These are phyloP conservation scores for Actinomortierella ambigua DNA, from an alignment of 371 early-diverging fungal genomes.

Conservation along the genomic window DNA sequence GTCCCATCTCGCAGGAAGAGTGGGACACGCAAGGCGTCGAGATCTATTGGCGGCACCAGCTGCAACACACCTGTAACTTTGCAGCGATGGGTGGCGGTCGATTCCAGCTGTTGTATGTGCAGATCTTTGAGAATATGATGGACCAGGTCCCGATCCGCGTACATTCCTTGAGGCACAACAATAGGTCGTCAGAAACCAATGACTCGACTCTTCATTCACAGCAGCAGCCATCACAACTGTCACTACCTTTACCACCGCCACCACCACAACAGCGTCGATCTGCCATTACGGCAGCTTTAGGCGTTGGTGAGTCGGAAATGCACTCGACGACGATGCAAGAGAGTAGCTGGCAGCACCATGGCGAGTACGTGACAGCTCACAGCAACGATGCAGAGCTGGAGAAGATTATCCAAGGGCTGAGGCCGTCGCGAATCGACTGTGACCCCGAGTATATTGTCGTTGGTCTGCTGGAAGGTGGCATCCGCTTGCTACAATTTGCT, in stretches of 20 bases:
- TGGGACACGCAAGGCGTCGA: slow-evolving; percentile 44
- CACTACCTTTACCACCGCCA: slow-evolving; percentile 3
- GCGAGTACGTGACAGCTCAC: slow-evolving; percentile 42
- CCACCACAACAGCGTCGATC: too few relatives aligned
- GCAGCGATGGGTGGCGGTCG: slow-evolving; percentile 66
- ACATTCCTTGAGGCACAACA: slow-evolving; percentile 26
- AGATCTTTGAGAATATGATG: slow-evolving; percentile 42
- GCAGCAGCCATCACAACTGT: neutral
- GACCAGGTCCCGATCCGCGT: slow-evolving; percentile 43
- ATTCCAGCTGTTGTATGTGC: slow-evolving; percentile 59
- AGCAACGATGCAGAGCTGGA: slow-evolving; percentile 32
- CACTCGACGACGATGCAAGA: neutral
- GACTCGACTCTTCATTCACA: too few relatives aligned
- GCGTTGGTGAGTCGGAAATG: neutral
- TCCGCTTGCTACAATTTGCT: slow-evolving; percentile 42
- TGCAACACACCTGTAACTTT: slow-evolving; percentile 43
- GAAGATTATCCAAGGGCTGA: slow-evolving; percentile 42
- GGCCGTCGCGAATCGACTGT: slow-evolving; percentile 45
- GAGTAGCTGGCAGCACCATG: slow-evolving; percentile 29
- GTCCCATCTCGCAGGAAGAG: slow-evolving; percentile 39
- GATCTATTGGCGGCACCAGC: slow-evolving; percentile 42
- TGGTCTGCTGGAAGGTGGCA: slow-evolving; percentile 39
- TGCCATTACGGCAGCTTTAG: neutral
- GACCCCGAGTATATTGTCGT: slow-evolving; percentile 46
- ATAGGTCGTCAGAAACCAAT: neutral